phyloP scores from a whole-genome alignment of 768 basidiomycete species.

The Russula lepida region DNA sequence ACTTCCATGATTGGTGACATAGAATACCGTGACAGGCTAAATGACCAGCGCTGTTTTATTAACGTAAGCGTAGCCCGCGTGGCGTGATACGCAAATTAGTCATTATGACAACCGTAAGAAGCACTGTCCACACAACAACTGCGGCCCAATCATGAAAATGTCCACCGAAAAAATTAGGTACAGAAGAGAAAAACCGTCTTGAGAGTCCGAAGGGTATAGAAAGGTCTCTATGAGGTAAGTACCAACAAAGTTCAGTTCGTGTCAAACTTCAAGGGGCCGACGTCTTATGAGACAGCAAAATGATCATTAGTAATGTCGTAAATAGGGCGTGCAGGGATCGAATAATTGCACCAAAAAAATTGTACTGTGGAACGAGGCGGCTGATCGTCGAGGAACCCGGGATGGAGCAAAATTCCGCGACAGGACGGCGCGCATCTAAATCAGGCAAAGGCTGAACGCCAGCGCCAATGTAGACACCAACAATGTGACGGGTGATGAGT shows the following conservation, averaged over 20 bases:
- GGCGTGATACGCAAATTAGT: not conserved
- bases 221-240: not conserved
- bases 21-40: no score
- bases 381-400: not conserved
- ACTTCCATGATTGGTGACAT: not conserved
- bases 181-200: not conserved
- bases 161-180: not conserved
- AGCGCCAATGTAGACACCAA: not conserved
- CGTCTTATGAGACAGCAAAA: not conserved
- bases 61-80: not conserved
- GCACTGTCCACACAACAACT: not conserved
- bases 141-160: not conserved
- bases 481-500: not conserved
- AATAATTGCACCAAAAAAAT: not conserved
- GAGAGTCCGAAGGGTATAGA: not conserved
- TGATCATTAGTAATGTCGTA: not conserved
- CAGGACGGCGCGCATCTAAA: not conserved
- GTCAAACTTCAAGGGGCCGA: not conserved
- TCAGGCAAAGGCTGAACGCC: not conserved
- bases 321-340: not conserved
- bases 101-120: not conserved
- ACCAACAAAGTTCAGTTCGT: not conserved
- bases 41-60: no score
- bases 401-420: not conserved
- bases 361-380: not conserved